These are phyloP conservation scores for Grigorovia humatica DNA, from an alignment of 805 yeast species.

Conservation along the genomic window DNA sequence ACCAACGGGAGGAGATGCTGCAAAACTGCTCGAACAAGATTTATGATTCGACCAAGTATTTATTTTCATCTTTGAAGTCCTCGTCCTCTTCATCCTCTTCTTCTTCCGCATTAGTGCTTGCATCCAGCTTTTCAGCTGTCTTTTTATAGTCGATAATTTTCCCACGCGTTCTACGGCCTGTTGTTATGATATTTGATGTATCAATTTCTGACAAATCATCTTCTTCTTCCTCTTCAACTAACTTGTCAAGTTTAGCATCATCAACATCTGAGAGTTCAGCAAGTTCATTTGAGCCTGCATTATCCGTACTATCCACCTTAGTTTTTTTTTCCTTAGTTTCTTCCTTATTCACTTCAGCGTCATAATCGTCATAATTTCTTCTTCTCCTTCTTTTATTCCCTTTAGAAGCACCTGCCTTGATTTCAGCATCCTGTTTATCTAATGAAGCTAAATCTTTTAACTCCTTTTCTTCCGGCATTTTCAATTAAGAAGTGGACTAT, in stretches of 20 bases:
- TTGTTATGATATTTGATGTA: slow-evolving; percentile 68
- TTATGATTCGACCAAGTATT: no score
- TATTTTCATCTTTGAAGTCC: slow-evolving; percentile 15
- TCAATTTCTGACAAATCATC: slow-evolving; percentile 77
- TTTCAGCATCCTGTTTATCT: background rate
- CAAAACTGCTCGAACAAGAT: no score
- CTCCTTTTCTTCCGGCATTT: slow-evolving; percentile 23
- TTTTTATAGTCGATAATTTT: slow-evolving; percentile 75
- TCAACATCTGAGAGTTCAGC: slow-evolving; percentile 40
- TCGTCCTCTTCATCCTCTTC: slow-evolving; percentile 17
- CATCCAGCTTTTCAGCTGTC: slow-evolving; percentile 62
- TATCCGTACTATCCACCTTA: slow-evolving; percentile 18
- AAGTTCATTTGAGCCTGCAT: slow-evolving; percentile 23
- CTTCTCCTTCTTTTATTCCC: slow-evolving; percentile 24
- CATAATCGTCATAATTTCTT: slow-evolving; percentile 51
- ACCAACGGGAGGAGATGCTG: no score
- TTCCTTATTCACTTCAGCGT: slow-evolving; percentile 50
- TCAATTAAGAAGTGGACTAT: no score
- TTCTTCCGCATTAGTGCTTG: slow-evolving; percentile 25
- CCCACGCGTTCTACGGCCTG: slow-evolving; percentile 86
- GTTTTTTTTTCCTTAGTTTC: slow-evolving; percentile 32
- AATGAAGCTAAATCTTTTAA: slow-evolving; percentile 5
- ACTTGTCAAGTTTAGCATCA: slow-evolving; percentile 44
- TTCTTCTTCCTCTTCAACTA: slow-evolving; percentile 56
- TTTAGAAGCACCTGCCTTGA: slow-evolving; percentile 2